Evolutionary conservation across 2,329 filamentous ascomycete genomes (phyloP), one percentile per base, ranked within the genome.

Genomic region (Pseudogymnoascus sp.): DNA sequence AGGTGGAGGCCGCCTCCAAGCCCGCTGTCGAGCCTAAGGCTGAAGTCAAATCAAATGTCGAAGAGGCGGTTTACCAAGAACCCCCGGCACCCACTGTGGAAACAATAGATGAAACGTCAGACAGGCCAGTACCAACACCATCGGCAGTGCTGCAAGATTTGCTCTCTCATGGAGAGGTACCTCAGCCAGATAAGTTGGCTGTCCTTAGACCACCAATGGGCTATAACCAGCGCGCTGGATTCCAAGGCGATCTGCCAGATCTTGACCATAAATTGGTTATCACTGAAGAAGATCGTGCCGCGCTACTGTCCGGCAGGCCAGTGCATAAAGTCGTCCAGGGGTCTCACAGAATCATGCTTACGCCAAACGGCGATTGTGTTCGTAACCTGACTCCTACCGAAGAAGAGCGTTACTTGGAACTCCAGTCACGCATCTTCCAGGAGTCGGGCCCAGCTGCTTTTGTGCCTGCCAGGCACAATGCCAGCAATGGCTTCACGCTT

Each of bases 341-440:
- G 63, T 81, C 65, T 73, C 65, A 83, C 72, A 82, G 88, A 26
- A 85, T 89, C 66, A 81, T 93, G 68, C 84, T 93, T 61, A 92
- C 89, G 0, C 88, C 89, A 0, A 86, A 88, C 65, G 89, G 90
- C 10, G 87, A 90, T 66, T 90, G 88, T 71, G 79, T 93, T n/a
- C 86, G 88, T 67, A 88, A 89, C 64, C 76, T 95, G 62, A 86
- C 81, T 1, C 76, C 81, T 3, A 84, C 88, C 44, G 86, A 93
- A 66, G 89, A 93, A 71, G 79, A 87, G 35, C 82, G 82, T 4
- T 93, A 89, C 67, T 77, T 93, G 10, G 80, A 84, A 60, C 80
- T 93, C 4, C 90, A 93, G 73, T 77, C 80, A 59, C 76, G 77
- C 6, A 76, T 90, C 50, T 80, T 82, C 7, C 76, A 77, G 38